These are phyloP conservation scores for Yarrowia deformans DNA, from an alignment of 805 yeast species.

Conservation along the genomic window DNA sequence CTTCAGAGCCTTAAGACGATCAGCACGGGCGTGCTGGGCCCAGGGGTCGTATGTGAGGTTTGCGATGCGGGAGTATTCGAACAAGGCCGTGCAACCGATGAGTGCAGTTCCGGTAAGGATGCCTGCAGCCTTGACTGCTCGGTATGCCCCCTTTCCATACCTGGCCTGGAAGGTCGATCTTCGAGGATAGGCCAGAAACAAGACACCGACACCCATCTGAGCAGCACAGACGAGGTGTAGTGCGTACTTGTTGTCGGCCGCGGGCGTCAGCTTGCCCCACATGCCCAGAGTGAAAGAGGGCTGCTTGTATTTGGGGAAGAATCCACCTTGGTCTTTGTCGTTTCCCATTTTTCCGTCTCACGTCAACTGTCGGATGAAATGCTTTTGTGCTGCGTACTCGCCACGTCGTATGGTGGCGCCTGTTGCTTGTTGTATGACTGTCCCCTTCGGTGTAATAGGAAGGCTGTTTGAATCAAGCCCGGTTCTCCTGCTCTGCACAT, in stretches of 20 bases:
- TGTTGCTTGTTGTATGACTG: not conserved
- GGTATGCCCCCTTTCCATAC: conserved; percentile 15
- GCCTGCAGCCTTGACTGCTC: conserved; percentile 1
- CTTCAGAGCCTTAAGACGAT: conserved; percentile 59
- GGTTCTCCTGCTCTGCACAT: conserved; percentile 7
- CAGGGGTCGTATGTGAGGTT: conserved; percentile 64
- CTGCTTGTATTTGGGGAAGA: conserved; percentile 32
- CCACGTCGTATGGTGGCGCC: not conserved
- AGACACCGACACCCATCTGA: conserved; percentile 61
- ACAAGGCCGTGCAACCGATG: conserved; percentile 46
- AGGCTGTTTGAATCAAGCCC: not conserved
- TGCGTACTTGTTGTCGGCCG: conserved; percentile 67
- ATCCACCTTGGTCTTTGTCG: conserved; percentile 19
- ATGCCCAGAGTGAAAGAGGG: conserved; percentile 67
- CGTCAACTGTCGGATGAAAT: not conserved
- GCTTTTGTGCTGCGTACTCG: not conserved
- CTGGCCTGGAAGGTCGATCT: conserved; percentile 21
- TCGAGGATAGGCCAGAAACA: conserved; percentile 46
- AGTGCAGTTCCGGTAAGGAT: not conserved
- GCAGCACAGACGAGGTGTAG: conserved; percentile 59
- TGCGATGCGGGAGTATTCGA: conserved; percentile 61
- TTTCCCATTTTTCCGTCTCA: conserved; percentile 6
- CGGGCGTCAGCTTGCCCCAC: conserved; percentile 79
- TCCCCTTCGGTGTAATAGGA: not conserved
- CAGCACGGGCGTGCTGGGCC: conserved; percentile 68